Conservation (phyloP, 192 early-diverging fungal genomes). For the Gorgonomyces haynaldii region DNA sequence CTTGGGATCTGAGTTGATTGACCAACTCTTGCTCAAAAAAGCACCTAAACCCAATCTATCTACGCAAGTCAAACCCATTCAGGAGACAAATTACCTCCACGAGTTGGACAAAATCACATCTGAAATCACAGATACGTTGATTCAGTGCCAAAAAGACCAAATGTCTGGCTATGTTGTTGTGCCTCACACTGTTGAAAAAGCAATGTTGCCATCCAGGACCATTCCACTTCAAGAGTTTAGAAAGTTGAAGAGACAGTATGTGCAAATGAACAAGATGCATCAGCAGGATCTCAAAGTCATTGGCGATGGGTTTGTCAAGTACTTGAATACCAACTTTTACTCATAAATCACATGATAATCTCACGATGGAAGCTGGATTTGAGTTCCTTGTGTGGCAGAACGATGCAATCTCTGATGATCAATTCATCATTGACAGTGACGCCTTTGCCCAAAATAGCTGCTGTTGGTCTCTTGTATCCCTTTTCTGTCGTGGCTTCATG, state of each 20-base stretch:
- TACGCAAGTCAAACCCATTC: slow-evolving; percentile 78
- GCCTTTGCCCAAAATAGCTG: slow-evolving; percentile 85
- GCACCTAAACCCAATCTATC: slow-evolving; percentile 74
- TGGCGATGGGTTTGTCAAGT: slow-evolving; percentile 79
- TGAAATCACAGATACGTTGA: slow-evolving; percentile 62
- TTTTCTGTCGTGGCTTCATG: too few species aligned
- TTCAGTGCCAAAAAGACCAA: slow-evolving; percentile 66
- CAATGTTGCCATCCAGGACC: slow-evolving; percentile 53
- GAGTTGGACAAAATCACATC: slow-evolving; percentile 77
- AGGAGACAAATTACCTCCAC: slow-evolving; percentile 81
- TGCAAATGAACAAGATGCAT: slow-evolving; percentile 77
- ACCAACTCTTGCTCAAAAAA: slow-evolving; percentile 58
- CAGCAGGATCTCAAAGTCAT: slow-evolving; percentile 58
- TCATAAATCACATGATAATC: slow-evolving; percentile 75
- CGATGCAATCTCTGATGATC: slow-evolving; percentile 92
- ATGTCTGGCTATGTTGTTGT: slow-evolving; percentile 48
- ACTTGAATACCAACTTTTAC: slow-evolving; percentile 75
- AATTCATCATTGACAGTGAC: slow-evolving; percentile 87
- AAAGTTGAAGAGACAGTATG: slow-evolving; percentile 68
- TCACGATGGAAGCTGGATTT: slow-evolving; percentile 81
- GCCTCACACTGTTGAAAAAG: slow-evolving; percentile 32
- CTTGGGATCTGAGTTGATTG: slow-evolving; percentile 60
- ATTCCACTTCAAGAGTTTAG: slow-evolving; percentile 74
- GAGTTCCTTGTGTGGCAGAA: slow-evolving; percentile 95
- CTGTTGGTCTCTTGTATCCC: slow-evolving; percentile 83